Evolutionary conservation across 331 rosid genomes (phyloP).

Genomic region (Cucumis variabilis): DNA sequence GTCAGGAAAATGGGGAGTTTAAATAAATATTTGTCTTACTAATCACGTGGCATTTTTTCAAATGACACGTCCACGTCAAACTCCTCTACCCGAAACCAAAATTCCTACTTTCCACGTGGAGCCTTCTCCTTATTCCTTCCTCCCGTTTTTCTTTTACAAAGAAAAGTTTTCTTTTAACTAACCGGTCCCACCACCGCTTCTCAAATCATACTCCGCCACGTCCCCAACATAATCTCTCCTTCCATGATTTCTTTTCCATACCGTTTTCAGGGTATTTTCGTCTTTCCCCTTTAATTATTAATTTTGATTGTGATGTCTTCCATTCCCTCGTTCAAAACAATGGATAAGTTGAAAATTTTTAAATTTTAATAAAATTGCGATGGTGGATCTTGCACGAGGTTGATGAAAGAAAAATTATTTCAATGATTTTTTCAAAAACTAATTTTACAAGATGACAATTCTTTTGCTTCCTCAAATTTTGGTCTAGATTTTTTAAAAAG

Average conservation of each 20-base stretch:
- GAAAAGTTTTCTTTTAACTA: not conserved
- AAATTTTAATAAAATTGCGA: no score
- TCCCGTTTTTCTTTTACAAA: not conserved
- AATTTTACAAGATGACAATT: no score
- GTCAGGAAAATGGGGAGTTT: slow-evolving; percentile 4
- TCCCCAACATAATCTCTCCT: not conserved
- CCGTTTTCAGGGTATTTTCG: slow-evolving; percentile 16
- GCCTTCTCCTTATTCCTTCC: not conserved
- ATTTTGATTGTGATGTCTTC: not conserved
- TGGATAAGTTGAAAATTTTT: no score
- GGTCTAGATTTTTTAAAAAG: no score
- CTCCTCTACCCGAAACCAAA: not conserved
- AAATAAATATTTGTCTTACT: slow-evolving; percentile 27
- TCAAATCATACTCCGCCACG: not conserved
- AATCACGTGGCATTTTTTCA: slow-evolving; percentile 20
- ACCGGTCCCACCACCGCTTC: slow-evolving; percentile 7
- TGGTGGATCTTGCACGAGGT: no score
- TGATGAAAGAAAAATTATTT: no score
- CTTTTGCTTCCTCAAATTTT: no score
- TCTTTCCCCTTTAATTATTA: not conserved
- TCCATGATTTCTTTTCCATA: not conserved
- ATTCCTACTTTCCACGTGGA: slow-evolving; percentile 26
- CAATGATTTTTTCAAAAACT: no score
- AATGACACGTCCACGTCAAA: slow-evolving; percentile 15
- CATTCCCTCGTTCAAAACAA: not conserved